Conservation (phyloP, 768 basidiomycete genomes). For the Naganishia kalamii region DNA sequence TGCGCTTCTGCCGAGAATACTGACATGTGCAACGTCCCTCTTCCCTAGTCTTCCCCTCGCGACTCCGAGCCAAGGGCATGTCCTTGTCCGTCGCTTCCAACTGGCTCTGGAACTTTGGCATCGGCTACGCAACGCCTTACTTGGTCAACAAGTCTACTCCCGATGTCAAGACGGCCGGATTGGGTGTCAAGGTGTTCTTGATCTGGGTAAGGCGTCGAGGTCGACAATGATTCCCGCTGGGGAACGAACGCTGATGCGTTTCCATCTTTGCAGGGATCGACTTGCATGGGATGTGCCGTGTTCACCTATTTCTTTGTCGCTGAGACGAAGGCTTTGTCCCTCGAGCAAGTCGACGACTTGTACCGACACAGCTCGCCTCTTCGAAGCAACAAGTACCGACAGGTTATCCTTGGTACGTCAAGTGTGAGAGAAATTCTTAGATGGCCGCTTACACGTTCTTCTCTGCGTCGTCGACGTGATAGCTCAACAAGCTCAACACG, state of each 20-base stretch:
- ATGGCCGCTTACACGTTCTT: neutral
- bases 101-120: slow-evolving; percentile 44
- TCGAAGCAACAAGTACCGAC: neutral
- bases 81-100: slow-evolving; percentile 61
- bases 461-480: no score
- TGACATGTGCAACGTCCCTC: slow-evolving; percentile 24
- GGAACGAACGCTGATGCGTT: neutral
- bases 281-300: slow-evolving; percentile 5
- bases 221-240: neutral
- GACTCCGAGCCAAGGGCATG: slow-evolving; percentile 69
- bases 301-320: slow-evolving; percentile 15
- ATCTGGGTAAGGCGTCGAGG: slow-evolving; percentile 23
- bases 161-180: slow-evolving; percentile 14
- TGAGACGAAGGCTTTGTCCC: slow-evolving; percentile 4
- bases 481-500: neutral
- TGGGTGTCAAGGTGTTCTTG: slow-evolving; percentile 25
- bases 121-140: slow-evolving; percentile 49
- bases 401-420: neutral
- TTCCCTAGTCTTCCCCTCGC: slow-evolving; percentile 67
- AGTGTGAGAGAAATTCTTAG: neutral
- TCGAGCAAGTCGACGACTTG: slow-evolving; percentile 21
- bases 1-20: neutral
- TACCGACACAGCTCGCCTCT: neutral
- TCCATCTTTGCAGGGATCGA: slow-evolving; percentile 46
- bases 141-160: slow-evolving; percentile 24